Base-by-base conservation (phyloP, 2,329 filamentous ascomycete species). In the Hypoxylon sp. region DNA sequence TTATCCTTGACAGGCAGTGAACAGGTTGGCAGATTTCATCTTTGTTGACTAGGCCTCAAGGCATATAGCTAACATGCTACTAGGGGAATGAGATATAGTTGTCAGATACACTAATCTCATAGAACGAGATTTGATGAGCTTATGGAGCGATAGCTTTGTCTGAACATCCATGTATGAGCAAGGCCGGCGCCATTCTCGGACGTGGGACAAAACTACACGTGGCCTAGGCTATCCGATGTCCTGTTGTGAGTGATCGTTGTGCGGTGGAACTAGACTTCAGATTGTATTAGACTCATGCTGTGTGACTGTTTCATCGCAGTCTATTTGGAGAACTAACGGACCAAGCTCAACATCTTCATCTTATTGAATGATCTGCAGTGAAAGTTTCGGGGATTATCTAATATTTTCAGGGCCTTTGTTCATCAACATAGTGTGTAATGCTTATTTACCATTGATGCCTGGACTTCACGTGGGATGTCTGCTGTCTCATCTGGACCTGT, bases 231-330 rank as follows among this genome's bases (percentile, higher is more conserved):
- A 46, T 26, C 35, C 33, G 13, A 46, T 24, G 19, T 42, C 11
- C n/a, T 46, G 19, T 37, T 54, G 17, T 4, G 22, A 48, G 39
- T 19, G 13, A 58, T 37, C 46, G 33, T 9, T 9, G 22, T 47
- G n/a, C n/a, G 26, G 24, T 54, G 51, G 52, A 53, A 54, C 44
- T 39, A 60, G 51, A 54, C 19, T 46, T 33, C 8, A 17, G 17
- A 10, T 10, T 5, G 3, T 11, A n/a, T n/a, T 42, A 22, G 44
- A 29, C n/a, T 35, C 6, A 54, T 50, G 51, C 47, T 13, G 51
- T 59, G 63, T 33, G 19, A 63, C 59, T 39, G 33, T 61, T 47
- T 59, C 39, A 50, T 55, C 10, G 10, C 13, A 11, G 42, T 50
- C 6, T 48, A 31, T 44, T 39, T 55, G 8, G 22, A 29, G 5